Percentiles rank a stretch among this genome's conserved stretches.
phyloP scores from a whole-genome alignment of 164 flowering plant genomes.

The Chimonanthus salicifolius region DNA sequence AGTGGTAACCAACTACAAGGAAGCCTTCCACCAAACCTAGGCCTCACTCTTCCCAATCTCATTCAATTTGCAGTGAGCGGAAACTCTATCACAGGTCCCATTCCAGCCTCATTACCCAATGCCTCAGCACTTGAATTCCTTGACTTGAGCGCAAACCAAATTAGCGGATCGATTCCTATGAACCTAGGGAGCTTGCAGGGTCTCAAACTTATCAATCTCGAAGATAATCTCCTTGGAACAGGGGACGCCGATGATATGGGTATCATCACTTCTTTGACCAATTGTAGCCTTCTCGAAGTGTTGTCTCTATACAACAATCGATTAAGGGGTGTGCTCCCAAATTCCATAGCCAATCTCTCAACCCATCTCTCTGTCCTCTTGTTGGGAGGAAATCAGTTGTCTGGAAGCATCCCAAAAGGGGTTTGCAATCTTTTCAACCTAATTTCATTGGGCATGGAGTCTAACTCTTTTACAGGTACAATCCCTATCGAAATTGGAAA shows the following conservation, averaged over 20 bases:
- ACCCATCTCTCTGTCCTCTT: neutral
- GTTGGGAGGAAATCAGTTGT: slow-evolving; percentile 18
- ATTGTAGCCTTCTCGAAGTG: slow-evolving; percentile 19
- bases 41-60: neutral
- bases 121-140: neutral
- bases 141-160: neutral
- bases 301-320: slow-evolving; percentile 15
- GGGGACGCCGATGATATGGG: neutral
- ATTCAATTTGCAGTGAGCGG: neutral
- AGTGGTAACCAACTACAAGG: neutral
- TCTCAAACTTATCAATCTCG: neutral
- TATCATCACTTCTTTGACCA: slow-evolving; percentile 16
- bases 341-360: slow-evolving; percentile 22
- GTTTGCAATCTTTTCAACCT: neutral
- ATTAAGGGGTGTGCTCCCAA: slow-evolving; percentile 8
- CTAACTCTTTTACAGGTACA: neutral
- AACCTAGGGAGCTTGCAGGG: neutral
- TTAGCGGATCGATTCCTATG: neutral
- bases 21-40: neutral
- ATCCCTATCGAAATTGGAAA: slow-evolving; percentile 13
- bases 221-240: neutral
- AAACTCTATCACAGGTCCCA: neutral
- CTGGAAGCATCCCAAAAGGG: slow-evolving; percentile 28
- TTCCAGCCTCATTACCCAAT: neutral
- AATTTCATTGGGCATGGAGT: neutral